Evolutionary conservation across 2,329 filamentous ascomycete species (phyloP).

Genomic region (Ceratocystis cacaofunesta): DNA sequence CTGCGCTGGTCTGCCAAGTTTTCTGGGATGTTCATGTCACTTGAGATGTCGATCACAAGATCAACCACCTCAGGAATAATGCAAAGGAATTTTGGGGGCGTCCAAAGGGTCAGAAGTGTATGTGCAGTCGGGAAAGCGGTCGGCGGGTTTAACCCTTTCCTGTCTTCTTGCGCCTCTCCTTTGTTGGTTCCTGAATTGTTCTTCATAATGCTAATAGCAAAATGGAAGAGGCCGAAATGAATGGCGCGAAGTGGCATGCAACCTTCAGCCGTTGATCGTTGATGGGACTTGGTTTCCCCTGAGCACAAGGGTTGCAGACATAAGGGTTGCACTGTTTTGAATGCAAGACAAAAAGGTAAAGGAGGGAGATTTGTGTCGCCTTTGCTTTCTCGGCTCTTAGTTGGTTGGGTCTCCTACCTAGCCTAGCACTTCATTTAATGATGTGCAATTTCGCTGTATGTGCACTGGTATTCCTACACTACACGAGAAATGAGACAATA

Average conservation of each 20-base stretch:
- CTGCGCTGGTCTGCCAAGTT: neutral
- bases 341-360: neutral
- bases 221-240: neutral
- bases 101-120: neutral
- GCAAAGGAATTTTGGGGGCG: neutral
- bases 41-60: slow-evolving; percentile 2
- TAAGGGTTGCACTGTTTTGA: neutral
- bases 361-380: neutral
- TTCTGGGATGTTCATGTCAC: neutral
- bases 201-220: neutral
- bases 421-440: neutral
- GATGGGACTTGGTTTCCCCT: neutral
- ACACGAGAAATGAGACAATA: too few relatives aligned
- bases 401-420: neutral
- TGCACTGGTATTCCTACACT: too few relatives aligned
- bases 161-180: neutral
- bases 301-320: neutral
- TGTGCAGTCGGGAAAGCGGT: neutral
- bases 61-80: neutral
- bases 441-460: neutral
- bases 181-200: neutral
- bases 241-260: neutral
- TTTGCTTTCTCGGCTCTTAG: neutral
- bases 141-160: neutral
- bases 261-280: neutral